These are phyloP conservation scores for Euphorbia peplus DNA, from an alignment of 345 rosid genomes.

Conservation along the genomic window DNA sequence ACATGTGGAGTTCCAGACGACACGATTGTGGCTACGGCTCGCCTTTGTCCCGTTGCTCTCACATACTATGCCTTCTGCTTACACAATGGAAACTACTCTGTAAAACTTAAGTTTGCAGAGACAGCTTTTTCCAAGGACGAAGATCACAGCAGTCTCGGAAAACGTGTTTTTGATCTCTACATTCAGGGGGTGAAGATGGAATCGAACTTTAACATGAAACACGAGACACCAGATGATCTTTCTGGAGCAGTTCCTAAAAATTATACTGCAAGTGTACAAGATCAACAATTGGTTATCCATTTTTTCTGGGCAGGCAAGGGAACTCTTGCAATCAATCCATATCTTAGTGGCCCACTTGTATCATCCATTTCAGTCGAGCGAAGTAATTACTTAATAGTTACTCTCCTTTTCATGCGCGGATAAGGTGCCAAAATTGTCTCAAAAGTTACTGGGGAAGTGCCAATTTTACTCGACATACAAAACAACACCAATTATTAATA, in stretches of 20 bases:
- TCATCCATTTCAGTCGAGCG: constrained; percentile 26
- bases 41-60: constrained; percentile 25
- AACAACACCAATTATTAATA: too few species aligned
- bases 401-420: too few species aligned
- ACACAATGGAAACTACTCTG: constrained; percentile 17
- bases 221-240: background rate
- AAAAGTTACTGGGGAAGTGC: too few species aligned
- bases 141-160: constrained; percentile 12
- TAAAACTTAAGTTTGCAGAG: constrained; percentile 25
- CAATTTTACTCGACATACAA: too few species aligned
- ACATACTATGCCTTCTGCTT: constrained; percentile 28
- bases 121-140: constrained; percentile 4
- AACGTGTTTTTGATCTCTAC: constrained; percentile 27
- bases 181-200: constrained; percentile 7
- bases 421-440: too few species aligned
- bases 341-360: constrained; percentile 20
- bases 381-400: too few species aligned
- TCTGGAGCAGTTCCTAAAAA: background rate
- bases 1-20: constrained; percentile 18
- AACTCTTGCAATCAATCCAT: background rate
- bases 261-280: background rate
- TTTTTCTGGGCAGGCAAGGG: constrained; percentile 27
- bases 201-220: constrained; percentile 16
- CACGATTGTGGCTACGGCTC: constrained; percentile 12
- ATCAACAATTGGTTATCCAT: background rate